Conservation (phyloP, 495 filamentous ascomycete genomes). For the Aspergillus hancockii region DNA sequence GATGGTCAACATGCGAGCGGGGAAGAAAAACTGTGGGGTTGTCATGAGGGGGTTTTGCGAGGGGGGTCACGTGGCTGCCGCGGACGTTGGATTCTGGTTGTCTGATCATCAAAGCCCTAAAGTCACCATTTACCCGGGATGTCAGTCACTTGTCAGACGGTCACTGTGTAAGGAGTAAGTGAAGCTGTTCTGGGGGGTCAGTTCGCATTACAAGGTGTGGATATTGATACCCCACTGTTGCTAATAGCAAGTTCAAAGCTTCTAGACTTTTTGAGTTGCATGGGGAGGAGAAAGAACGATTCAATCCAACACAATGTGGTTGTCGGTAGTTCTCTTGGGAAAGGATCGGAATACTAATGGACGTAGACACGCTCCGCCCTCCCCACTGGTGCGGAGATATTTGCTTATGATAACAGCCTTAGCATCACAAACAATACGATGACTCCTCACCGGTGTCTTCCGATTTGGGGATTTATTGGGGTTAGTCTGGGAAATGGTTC, state of each 20-base stretch:
- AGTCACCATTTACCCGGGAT: not conserved
- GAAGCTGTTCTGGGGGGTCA: not conserved
- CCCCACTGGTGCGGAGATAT: conserved; percentile 25
- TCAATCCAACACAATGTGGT: conserved; percentile 1
- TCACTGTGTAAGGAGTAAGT: not conserved
- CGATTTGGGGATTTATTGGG: not conserved
- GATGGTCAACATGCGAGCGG: conserved; percentile 26
- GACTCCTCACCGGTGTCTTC: conserved; percentile 5
- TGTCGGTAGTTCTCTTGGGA: not conserved
- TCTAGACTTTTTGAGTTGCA: not conserved
- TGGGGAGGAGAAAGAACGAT: not conserved
- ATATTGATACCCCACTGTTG: not conserved
- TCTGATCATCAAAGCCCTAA: conserved; percentile 5
- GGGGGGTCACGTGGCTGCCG: conserved; percentile 35
- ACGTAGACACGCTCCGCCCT: conserved; percentile 8
- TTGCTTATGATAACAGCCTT: conserved; percentile 2
- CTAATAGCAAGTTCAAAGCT: not conserved
- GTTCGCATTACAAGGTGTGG: not conserved
- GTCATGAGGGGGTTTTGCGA: conserved; percentile 33
- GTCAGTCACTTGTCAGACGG: not conserved
- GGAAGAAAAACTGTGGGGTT: conserved; percentile 47
- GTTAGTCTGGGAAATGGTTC: not conserved
- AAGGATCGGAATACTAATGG: conserved; percentile 5
- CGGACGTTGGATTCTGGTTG: conserved; percentile 4
- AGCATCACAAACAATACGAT: conserved; percentile 1